Evolutionary conservation across 2,329 filamentous ascomycete genomes (phyloP), one percentile per base, ranked within the genome.

Genomic region (Phialocephala subalpina): DNA sequence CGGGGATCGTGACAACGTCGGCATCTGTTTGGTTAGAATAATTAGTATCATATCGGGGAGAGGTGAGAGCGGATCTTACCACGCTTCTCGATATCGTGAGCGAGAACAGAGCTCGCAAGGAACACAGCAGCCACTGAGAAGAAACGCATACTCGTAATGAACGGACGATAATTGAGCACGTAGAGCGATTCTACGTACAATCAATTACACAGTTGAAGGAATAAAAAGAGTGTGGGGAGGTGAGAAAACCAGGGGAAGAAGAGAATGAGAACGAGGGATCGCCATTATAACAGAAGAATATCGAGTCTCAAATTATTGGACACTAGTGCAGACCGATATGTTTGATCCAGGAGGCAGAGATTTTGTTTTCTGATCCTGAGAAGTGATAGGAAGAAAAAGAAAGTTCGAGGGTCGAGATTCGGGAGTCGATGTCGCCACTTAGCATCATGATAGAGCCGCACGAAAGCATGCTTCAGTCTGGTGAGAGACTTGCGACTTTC

Each of bases 61-160:
- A 22, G 45, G 3, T 11, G 12, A 9, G 6, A 49, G n/a, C n/a
- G 22, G 1, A 22, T 20, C 45, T 25, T 25, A 49, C 45, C 45
- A 11, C 45, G 45, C 20, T 49, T n/a, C 45, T 49, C 45, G 45
- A 49, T 2, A 49, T 49, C n/a, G 20, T 22, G 4, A n/a, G 45
- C 45, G n/a, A 49, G 20, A 11, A 49, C n/a, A 25, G 45, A 49
- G 45, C 18, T 49, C 9, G 20, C n/a, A 2, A 49, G 20, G 45
- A 49, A 25, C n/a, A 49, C 45, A 11, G 45, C n/a, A 25, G 45
- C 45, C 22, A 49, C n/a, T 11, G 45, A 25, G 45, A 49, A 49
- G 45, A 49, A 49, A 49, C 45, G 45, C 45, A 49, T 49, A 49
- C 45, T n/a, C 45, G 22, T 49, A 49, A 49, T 49, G 45, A 49